phyloP scores from a whole-genome alignment of 108 stramenopile genomes.

The Schizochytrium sp. region DNA sequence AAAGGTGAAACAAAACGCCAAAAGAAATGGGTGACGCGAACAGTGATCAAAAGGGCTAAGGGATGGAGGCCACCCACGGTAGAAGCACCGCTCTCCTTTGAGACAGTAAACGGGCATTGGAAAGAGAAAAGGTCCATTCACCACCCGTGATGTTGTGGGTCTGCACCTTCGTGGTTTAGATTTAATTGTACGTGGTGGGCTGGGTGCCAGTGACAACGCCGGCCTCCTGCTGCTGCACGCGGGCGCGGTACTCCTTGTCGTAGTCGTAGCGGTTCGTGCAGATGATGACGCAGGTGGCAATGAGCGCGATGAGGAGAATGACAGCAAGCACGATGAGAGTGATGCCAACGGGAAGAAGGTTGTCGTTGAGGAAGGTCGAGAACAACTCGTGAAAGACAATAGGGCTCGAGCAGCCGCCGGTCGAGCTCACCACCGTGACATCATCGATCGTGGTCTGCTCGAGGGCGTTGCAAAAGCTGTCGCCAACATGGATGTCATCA shows the following conservation, averaged over 20 bases:
- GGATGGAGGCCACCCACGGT: too few relatives aligned
- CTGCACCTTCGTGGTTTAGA: not conserved
- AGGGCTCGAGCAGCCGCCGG: not conserved
- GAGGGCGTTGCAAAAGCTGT: not conserved
- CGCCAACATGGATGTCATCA: not conserved
- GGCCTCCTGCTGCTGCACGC: conserved; percentile 12
- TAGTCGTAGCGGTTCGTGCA: conserved; percentile 8
- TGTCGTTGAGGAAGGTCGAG: not conserved
- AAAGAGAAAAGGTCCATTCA: not conserved
- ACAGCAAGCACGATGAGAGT: not conserved
- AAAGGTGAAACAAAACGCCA: too few relatives aligned
- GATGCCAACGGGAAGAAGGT: not conserved
- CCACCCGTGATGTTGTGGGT: not conserved
- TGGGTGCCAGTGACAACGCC: not conserved
- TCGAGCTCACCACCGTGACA: too few relatives aligned
- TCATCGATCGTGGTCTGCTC: not conserved
- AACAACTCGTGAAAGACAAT: not conserved
- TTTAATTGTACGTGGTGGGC: not conserved
- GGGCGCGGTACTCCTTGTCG: not conserved
- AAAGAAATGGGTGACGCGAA: too few relatives aligned
- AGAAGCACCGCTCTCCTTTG: too few relatives aligned
- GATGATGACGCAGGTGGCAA: conserved; percentile 1
- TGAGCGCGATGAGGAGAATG: not conserved
- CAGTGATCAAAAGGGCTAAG: too few relatives aligned
- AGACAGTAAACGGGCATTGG: too few relatives aligned